phyloP scores from a whole-genome alignment of 1,284 basidiomycete species.

The Cryptococcus sp. region DNA sequence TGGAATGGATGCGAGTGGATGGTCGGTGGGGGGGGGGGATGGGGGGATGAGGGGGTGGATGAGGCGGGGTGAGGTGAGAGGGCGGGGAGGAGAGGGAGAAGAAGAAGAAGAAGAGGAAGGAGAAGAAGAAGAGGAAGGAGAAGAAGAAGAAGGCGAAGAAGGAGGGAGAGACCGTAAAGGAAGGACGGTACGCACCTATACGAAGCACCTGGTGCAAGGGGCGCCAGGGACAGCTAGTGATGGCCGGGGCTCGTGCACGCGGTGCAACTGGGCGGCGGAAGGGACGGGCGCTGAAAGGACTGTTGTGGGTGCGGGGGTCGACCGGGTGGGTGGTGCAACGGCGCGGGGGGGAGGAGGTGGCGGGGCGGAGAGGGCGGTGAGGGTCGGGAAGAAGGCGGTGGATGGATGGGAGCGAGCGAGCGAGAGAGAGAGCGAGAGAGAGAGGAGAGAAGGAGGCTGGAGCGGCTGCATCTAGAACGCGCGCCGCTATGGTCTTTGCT shows the following conservation, averaged over 20 bases:
- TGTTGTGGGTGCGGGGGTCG: not conserved
- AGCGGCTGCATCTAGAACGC: not conserved
- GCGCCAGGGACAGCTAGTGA: not conserved
- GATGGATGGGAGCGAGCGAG: conserved; percentile 3
- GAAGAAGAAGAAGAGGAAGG: conserved; percentile 1
- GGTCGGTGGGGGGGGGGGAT: not conserved
- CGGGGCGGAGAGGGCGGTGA: not conserved
- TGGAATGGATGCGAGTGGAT: not conserved
- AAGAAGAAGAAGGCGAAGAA: conserved; percentile 1
- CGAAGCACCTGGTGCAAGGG: not conserved
- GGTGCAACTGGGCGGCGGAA: not conserved
- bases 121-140: too few species aligned
- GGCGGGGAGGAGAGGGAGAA: not conserved
- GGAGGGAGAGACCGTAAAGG: not conserved
- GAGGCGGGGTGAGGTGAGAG: not conserved
- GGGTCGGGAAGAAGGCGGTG: conserved; percentile 3
- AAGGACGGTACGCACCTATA: not conserved
- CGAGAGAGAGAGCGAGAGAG: conserved; percentile 3
- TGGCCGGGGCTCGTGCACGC: conserved; percentile 1
- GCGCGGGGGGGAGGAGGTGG: not conserved
- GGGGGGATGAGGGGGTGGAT: not conserved
- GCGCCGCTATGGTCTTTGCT: not conserved
- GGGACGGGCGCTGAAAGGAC: not conserved
- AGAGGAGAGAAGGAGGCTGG: conserved; percentile 8
- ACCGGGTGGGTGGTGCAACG: conserved; percentile 3